phyloP scores from a whole-genome alignment of 371 early-diverging fungal species.

The Umbelopsis sp. region DNA sequence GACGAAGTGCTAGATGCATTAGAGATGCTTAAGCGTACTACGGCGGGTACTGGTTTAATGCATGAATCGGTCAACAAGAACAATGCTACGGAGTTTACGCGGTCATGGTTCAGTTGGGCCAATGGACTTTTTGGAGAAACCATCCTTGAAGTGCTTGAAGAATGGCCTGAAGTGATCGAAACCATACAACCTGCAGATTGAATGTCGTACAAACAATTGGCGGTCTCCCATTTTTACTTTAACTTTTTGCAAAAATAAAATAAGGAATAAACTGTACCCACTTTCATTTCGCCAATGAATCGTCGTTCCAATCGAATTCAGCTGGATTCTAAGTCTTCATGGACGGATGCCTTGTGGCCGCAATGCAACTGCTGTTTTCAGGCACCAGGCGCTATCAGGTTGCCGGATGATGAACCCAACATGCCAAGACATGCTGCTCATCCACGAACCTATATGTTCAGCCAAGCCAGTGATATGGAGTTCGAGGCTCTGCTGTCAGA shows the following conservation, averaged over 20 bases:
- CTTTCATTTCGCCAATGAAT: not conserved
- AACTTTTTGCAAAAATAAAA: not conserved
- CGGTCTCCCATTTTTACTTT: not conserved
- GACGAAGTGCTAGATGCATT: constrained; percentile 41
- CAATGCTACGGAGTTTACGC: constrained; percentile 39
- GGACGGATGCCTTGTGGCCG: not conserved
- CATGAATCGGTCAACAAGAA: constrained; percentile 53
- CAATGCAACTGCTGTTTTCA: constrained; percentile 11
- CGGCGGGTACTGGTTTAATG: constrained; percentile 44
- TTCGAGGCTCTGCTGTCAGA: constrained; percentile 6
- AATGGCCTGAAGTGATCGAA: constrained; percentile 21
- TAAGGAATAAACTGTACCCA: not conserved
- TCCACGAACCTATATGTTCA: not conserved
- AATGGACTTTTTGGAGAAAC: constrained; percentile 54
- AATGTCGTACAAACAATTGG: constrained; percentile 13
- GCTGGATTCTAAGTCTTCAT: not conserved
- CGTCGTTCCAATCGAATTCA: constrained; percentile 9
- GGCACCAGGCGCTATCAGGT: not conserved
- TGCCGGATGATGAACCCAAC: constrained; percentile 13
- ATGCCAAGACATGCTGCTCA: constrained; percentile 15
- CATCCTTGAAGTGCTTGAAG: constrained; percentile 36
- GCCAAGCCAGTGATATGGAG: constrained; percentile 6
- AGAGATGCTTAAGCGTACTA: constrained; percentile 39
- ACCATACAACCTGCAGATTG: not conserved
- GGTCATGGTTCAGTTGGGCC: constrained; percentile 63